A percentile compares a stretch with the other conserved stretches of the same genome.
Evolutionary conservation across 1,284 basidiomycete genomes (phyloP).

Genomic region (Ceratobasidium sp.): DNA sequence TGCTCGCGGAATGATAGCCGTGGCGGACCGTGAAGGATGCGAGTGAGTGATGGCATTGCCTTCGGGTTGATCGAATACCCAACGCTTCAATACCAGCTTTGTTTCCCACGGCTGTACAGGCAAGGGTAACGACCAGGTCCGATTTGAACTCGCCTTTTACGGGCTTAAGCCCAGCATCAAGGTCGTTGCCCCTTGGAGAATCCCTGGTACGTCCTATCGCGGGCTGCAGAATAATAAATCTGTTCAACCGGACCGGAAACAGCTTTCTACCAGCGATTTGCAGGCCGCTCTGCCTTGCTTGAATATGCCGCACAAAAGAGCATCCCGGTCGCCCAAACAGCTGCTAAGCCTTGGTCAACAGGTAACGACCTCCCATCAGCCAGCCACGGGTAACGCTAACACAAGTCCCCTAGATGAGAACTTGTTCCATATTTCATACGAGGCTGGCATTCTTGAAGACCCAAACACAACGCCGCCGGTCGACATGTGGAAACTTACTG

Average conservation of each 20-base stretch:
- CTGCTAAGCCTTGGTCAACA: constrained; percentile 98
- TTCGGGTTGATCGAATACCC: constrained; percentile 15
- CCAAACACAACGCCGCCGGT: constrained; percentile 91
- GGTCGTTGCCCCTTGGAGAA: constrained; percentile 97
- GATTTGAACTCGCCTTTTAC: constrained; percentile 99
- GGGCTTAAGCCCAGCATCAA: constrained; percentile 98
- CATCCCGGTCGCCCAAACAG: constrained; percentile 95
- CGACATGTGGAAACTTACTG: constrained; percentile 99
- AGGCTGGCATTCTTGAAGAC: constrained; percentile 98
- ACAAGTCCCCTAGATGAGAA: constrained; percentile 75
- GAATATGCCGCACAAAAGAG: constrained; percentile 87
- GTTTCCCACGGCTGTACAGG: constrained; percentile 99
- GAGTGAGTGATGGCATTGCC: constrained; percentile 61
- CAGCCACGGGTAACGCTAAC: not conserved
- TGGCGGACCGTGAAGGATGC: constrained; percentile 90
- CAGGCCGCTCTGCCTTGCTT: constrained; percentile 92
- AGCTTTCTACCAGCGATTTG: constrained; percentile 98
- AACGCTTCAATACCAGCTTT: constrained; percentile 60
- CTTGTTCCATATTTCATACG: constrained; percentile 99
- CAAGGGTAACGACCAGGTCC: constrained; percentile 99
- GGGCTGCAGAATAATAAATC: not conserved
- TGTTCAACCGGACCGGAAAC: not conserved
- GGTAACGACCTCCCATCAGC: constrained; percentile 46
- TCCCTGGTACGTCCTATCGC: constrained; percentile 68
- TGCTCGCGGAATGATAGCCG: constrained; percentile 97